phyloP scores from a whole-genome alignment of 2,329 filamentous ascomycete species.

The Colletotrichum lindemuthianum region DNA sequence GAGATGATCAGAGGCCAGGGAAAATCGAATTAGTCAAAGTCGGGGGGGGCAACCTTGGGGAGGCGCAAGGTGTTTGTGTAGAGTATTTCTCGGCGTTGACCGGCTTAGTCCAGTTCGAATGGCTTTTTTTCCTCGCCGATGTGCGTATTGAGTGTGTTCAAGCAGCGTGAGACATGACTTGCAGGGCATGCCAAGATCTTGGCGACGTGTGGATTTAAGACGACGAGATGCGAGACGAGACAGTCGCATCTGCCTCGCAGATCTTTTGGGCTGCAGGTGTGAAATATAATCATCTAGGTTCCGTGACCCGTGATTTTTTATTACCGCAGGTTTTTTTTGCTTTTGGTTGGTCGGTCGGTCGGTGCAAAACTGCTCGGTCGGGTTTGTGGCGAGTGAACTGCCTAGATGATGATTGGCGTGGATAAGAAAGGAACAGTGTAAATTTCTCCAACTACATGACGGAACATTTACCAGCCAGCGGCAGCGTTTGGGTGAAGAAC shows the following conservation, averaged over 20 bases:
- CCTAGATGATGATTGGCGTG: no score
- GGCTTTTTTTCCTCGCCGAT: not conserved
- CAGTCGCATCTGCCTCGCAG: no score
- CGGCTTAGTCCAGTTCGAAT: conserved; percentile 8
- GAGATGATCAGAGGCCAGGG: conserved; percentile 23
- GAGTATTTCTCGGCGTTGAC: conserved; percentile 3
- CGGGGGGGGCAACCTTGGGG: conserved; percentile 1
- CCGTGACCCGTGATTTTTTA: no score
- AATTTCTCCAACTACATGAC: no score
- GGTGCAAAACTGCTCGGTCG: no score
- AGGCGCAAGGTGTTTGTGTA: conserved; percentile 21
- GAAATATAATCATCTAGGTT: no score
- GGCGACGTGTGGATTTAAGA: conserved; percentile 6
- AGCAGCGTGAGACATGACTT: conserved; percentile 10
- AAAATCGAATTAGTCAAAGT: conserved; percentile 8
- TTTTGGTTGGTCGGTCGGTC: no score
- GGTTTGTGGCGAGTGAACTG: no score
- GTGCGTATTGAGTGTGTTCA: not conserved
- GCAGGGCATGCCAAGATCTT: conserved; percentile 12
- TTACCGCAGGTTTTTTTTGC: no score
- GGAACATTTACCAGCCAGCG: no score
- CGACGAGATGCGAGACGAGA: not conserved
- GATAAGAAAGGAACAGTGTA: no score
- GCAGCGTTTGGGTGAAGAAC: not conserved
- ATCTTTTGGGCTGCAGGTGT: no score